Evolutionary conservation across 495 filamentous ascomycete species (phyloP).

Genomic region (Penicillium paxilli): DNA sequence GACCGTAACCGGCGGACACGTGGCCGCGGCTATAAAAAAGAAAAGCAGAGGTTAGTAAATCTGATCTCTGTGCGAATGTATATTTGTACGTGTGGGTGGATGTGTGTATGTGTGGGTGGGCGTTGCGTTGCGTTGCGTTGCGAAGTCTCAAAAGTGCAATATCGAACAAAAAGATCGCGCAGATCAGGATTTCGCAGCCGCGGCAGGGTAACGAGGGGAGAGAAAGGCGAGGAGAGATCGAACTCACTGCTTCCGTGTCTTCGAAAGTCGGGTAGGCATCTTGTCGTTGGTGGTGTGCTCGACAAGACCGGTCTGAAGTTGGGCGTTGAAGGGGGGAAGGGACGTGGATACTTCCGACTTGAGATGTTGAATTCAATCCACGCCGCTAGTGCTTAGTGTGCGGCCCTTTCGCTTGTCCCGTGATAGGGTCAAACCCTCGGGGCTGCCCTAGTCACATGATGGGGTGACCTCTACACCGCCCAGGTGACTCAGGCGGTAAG

Average conservation of each 20-base stretch:
- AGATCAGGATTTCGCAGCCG: constrained; percentile 8
- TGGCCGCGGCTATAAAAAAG: constrained; percentile 73
- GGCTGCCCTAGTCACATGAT: constrained; percentile 13
- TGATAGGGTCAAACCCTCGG: constrained; percentile 35
- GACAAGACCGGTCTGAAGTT: constrained; percentile 46
- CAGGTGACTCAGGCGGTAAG: too few relatives aligned
- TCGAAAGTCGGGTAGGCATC: constrained; percentile 82
- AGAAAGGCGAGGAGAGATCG: constrained; percentile 16
- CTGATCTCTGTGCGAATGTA: not conserved
- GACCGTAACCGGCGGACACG: constrained; percentile 91
- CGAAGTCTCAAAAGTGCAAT: constrained; percentile 9
- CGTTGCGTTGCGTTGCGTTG: constrained; percentile 1
- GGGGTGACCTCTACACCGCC: constrained; percentile 3
- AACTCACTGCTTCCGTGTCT: constrained; percentile 83
- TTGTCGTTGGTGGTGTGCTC: constrained; percentile 47
- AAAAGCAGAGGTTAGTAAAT: constrained; percentile 24
- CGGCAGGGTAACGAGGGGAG: too few relatives aligned
- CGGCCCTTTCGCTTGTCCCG: constrained; percentile 43
- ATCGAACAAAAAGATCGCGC: constrained; percentile 23
- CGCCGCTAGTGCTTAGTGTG: constrained; percentile 41
- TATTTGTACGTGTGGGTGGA: constrained; percentile 3
- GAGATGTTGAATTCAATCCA: constrained; percentile 46
- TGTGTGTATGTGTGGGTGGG: not conserved
- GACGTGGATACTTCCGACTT: constrained; percentile 35
- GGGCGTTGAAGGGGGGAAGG: constrained; percentile 46